Base-by-base conservation (phyloP, 1,284 basidiomycete species). In the Trichosporon sp. region DNA sequence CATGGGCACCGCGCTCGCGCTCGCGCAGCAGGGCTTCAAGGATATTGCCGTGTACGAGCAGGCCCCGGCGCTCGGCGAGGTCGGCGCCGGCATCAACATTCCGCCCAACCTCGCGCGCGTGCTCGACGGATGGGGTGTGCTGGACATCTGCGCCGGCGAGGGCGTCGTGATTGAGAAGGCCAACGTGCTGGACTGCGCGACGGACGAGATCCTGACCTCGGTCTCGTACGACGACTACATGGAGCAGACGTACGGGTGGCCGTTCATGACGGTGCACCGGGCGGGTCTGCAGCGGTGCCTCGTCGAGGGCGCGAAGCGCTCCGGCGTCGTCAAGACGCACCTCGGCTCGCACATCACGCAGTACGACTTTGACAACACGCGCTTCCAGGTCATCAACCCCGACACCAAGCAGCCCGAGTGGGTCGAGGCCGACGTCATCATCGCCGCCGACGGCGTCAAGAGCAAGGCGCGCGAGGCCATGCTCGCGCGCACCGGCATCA, bases 391-490 rank as follows among this genome's bases (percentile, higher is more conserved):
- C 6, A n/a, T 76, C 1, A 53, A 27, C 44, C 64, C 53, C 53
- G 58, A 65, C 21, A 66, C 65, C 5, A 42, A 47, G 7, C 71
- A 73, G 65, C 65, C 68, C 25, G 71, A 75, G 62, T 81, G 81
- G 76, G 70, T 81, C 25, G 70, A 78, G 51, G 81, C 77, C 31
- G 83, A 84, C 70, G 73, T 83, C 9, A 73, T 83, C 31, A 70
- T 83, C 32, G 78, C 77, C n/a, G 78, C 81, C 1, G 82, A 83
- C 66, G 83, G 83, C 1, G 75, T 84, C 69, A 82, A 82, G 75
- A 75, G 73, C 53, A 68, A 75, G 35, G 77, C 79, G 3, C 69
- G 83, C 42, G 70, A 69, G 13, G 75, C 73, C 27, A 81, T 84
- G 78, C 66, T 82, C 38, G 72, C 71, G 11, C 70, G 77, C 53